phyloP scores from a whole-genome alignment of 257 asterid species.

The Petrea volubilis region DNA sequence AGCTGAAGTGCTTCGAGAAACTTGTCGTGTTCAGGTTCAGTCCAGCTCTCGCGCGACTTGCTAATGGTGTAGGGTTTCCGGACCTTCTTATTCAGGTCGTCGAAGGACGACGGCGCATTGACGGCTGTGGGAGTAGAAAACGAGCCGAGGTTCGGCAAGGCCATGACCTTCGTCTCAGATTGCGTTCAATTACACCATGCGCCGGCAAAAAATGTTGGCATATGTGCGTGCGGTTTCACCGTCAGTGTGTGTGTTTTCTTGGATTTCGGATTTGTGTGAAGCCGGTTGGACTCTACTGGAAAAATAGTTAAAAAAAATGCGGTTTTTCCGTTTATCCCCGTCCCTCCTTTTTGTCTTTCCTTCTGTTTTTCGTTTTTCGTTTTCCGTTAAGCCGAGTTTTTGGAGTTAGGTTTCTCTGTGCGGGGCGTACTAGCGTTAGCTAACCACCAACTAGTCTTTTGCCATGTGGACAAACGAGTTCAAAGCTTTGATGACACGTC shows the following conservation, averaged over 20 bases:
- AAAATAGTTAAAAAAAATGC: neutral
- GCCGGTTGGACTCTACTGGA: neutral
- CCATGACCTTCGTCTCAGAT: conserved; percentile 65
- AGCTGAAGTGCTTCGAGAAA: conserved; percentile 91
- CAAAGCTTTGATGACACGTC: too few species aligned
- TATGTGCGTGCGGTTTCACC: conserved; percentile 27
- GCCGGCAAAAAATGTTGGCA: conserved; percentile 24
- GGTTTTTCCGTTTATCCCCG: neutral
- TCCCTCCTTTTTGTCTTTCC: neutral
- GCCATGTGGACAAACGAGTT: neutral
- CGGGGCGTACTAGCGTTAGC: neutral
- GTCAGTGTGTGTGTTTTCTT: neutral
- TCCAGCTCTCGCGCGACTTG: conserved; percentile 96
- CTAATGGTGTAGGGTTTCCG: conserved; percentile 88
- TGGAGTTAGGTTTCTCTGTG: neutral
- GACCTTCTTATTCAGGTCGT: conserved; percentile 68
- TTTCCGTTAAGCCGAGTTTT: neutral
- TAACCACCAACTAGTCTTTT: neutral
- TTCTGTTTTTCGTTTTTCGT: too few species aligned
- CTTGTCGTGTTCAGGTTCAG: conserved; percentile 96
- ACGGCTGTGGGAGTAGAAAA: conserved; percentile 50
- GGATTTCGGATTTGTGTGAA: neutral
- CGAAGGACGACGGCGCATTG: conserved; percentile 41
- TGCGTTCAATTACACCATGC: conserved; percentile 50
- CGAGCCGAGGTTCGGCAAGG: conserved; percentile 63